Base-by-base conservation (phyloP, 2,329 filamentous ascomycete species). In the Xylaria sp. region DNA sequence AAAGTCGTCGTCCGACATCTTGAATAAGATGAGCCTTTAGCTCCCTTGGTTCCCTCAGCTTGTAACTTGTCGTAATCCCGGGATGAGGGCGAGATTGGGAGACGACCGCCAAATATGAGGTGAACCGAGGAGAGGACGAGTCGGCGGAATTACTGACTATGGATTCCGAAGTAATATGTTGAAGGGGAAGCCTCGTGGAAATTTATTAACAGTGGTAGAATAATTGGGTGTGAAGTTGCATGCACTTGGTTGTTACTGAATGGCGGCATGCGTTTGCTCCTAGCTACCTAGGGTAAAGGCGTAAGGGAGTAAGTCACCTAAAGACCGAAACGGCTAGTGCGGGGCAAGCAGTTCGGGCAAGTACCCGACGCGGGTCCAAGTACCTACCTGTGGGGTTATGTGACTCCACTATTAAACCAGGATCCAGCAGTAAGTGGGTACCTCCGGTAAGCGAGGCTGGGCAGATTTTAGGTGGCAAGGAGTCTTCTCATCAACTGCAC, bases 1-100 rank as follows among this genome's bases (percentile, higher is more conserved):
- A 81, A 97, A 97, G 83, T 97, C 92, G 84, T 94, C 92, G 82
- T 95, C 93, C 48, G 92, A 94, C 92, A 94, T 94, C 73, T 72
- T 86, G 81, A 66, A 60, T 57, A 62, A 70, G 32, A 50, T 41
- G 46, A 39, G 23, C 20, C 2, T 50, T 50, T 9, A 32, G 50
- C 18, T 28, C 28, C 28, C 56, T 50, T 9, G 23, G 50, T 12
- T 28, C 28, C 28, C 56, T 50, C 13, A 32, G 50, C 18, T 28
- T 32, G 20, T 37, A 39, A 41, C 5, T 25, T 5, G 46, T 58
- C 13, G 56, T 13, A 25, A 44, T 37, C 41, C 23, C 50, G 63
- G 41, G 34, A 25, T 1, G 2, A 15, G 23, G 32, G 25, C 18
- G 37, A 25, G 8, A 41, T 32, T 5, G 41, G 39, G 10, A 46